Evolutionary conservation across 75 land plant genomes (phyloP), one percentile per base, ranked within the genome.

Genomic region (Picea sitchensis): DNA sequence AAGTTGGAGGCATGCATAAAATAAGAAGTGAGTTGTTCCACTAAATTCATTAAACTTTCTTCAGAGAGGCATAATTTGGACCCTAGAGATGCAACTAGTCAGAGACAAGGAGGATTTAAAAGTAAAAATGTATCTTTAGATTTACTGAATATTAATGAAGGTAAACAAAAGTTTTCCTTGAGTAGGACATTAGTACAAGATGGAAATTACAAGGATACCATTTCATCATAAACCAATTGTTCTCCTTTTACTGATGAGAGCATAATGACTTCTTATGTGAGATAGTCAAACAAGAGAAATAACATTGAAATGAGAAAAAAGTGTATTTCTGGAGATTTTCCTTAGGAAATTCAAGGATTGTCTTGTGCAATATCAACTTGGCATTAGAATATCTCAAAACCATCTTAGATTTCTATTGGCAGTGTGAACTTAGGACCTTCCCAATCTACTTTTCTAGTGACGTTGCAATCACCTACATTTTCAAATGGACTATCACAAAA

Each of bases 21-120:
- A 59, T 32, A 76, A 58, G 77, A 76, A 58, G 77, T 15, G 17
- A 76, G 34, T 30, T 76, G 34, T 61, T 76, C 77, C 32, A 76
- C 20, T 59, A 76, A 58, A 76, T 23, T 23, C 7, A 18, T 32
- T 26, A n/a, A 57, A 20, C 61, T 23, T 26, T 17, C 6, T 58
- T 26, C 30, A 20, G 2, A 18, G 26, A 18, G 14, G 8, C 38
- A 76, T 36, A 57, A 31, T 58, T 63, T 41, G n/a, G 77, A 76
- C 18, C 58, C 61, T 26, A 34, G n/a, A 30, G 34, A 54, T n/a
- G 62, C 34, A 76, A 76, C 36, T 76, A 54, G 62, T 57, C 36
- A 76, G 38, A 76, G 14, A 18, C 61, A 58, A 44, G 71, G n/a
- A 34, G 26, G 26, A n/a, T 44, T 41, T 0, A 71, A n/a, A 41